phyloP scores from a whole-genome alignment of 768 basidiomycete genomes.

The Lentinula guzmanii region DNA sequence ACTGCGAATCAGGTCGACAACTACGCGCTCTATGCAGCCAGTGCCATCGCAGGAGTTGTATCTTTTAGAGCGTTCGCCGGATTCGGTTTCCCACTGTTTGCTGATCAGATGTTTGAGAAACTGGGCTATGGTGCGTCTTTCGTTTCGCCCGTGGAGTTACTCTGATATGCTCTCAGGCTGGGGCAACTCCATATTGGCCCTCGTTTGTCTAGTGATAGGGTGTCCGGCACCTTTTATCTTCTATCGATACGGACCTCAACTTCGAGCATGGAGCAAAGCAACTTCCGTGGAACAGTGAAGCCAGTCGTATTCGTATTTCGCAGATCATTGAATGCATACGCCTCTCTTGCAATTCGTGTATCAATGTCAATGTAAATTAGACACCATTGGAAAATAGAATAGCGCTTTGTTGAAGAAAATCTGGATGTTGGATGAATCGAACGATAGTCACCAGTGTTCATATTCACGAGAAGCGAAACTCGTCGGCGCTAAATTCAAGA shows the following conservation, averaged over 20 bases:
- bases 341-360: background rate
- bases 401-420: background rate
- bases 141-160: background rate
- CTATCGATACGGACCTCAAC: conserved; percentile 29
- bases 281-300: conserved; percentile 24
- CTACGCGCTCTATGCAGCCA: conserved; percentile 70
- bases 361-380: background rate
- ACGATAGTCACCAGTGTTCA: no score
- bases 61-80: conserved; percentile 53
- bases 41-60: conserved; percentile 49
- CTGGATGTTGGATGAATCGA: background rate
- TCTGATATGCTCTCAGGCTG: conserved; percentile 30
- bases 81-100: conserved; percentile 62
- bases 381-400: background rate
- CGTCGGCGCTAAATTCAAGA: no score
- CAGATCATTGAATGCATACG: background rate
- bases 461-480: no score
- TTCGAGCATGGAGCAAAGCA: conserved; percentile 30
- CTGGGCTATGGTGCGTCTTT: conserved; percentile 35
- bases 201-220: conserved; percentile 43
- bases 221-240: conserved; percentile 43
- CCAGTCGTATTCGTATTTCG: background rate
- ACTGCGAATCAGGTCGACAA: conserved; percentile 58
- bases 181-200: conserved; percentile 51
- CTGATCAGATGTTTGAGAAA: conserved; percentile 46